phyloP scores from a whole-genome alignment of 2,329 filamentous ascomycete species.

The Neonectria magnoliae region DNA sequence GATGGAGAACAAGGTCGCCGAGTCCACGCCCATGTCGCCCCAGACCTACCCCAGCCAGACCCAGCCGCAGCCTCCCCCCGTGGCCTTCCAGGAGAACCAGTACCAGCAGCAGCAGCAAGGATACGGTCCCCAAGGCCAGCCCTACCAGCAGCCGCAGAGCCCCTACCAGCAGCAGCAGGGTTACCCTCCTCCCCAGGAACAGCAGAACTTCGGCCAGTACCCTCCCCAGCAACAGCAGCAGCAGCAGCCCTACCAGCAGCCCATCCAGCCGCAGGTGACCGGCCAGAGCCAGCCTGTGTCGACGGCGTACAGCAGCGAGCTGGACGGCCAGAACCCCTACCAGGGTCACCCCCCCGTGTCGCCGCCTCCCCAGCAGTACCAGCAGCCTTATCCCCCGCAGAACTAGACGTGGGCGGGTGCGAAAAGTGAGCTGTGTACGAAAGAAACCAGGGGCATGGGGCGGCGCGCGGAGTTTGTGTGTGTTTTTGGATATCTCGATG shows the following conservation, averaged over 20 bases:
- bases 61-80: conserved; percentile 25
- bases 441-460: not conserved
- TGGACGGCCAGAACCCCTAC: conserved; percentile 29
- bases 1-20: conserved; percentile 48
- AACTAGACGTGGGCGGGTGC: not conserved
- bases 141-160: conserved; percentile 39
- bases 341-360: conserved; percentile 26
- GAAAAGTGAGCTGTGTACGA: not conserved
- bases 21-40: conserved; percentile 36
- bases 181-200: conserved; percentile 38
- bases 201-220: conserved; percentile 35
- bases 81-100: conserved; percentile 28
- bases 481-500: not conserved
- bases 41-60: conserved; percentile 35
- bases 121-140: conserved; percentile 22
- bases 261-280: conserved; percentile 16
- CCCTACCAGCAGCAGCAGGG: conserved; percentile 44
- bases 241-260: conserved; percentile 31
- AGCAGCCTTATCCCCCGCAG: conserved; percentile 27
- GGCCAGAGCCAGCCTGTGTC: conserved; percentile 17
- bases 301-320: conserved; percentile 25
- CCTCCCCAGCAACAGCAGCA: conserved; percentile 34
- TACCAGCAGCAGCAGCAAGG: conserved; percentile 24
- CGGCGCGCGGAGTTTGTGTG: conserved; percentile 17
- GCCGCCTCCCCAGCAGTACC: conserved; percentile 37